Conservation (phyloP, 2,329 filamentous ascomycete species). For the Diaporthe citriasiana region DNA sequence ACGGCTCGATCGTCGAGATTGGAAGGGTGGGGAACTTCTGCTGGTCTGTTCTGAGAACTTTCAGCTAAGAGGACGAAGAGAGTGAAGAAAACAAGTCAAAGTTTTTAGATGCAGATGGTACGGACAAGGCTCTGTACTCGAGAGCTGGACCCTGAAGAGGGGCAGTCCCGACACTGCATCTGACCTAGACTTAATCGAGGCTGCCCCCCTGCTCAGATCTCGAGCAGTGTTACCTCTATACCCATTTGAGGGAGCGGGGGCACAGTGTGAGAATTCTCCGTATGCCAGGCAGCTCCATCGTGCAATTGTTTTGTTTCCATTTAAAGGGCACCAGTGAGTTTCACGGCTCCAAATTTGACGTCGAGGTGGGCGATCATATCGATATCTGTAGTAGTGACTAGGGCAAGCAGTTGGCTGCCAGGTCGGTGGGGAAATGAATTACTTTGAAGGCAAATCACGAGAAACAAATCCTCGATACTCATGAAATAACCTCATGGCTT, state of each 20-base stretch:
- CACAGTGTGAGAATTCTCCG: background rate
- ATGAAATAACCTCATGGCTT: no score
- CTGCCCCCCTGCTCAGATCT: background rate
- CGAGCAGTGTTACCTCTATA: background rate
- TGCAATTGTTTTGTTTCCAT: no score
- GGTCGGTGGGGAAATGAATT: no score
- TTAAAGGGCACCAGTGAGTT: no score
- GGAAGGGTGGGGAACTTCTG: background rate
- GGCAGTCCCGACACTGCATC: background rate
- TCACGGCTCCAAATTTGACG: no score
- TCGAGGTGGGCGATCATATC: no score
- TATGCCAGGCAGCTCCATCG: no score
- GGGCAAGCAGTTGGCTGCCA: no score
- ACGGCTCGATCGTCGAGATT: no score
- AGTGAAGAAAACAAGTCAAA: background rate
- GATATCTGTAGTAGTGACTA: no score
- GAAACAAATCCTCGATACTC: no score
- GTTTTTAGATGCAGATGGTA: background rate
- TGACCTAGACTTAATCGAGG: background rate
- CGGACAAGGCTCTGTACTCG: background rate
- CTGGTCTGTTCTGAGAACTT: background rate
- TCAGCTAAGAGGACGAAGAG: background rate
- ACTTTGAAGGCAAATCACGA: no score
- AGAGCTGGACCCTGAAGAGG: conserved; percentile 1
- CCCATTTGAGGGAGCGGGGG: background rate